A percentile compares a stretch with the other conserved stretches of the same genome.
Evolutionary conservation across 2,329 filamentous ascomycete species (phyloP).

Genomic region (Monilinia aucupariae): DNA sequence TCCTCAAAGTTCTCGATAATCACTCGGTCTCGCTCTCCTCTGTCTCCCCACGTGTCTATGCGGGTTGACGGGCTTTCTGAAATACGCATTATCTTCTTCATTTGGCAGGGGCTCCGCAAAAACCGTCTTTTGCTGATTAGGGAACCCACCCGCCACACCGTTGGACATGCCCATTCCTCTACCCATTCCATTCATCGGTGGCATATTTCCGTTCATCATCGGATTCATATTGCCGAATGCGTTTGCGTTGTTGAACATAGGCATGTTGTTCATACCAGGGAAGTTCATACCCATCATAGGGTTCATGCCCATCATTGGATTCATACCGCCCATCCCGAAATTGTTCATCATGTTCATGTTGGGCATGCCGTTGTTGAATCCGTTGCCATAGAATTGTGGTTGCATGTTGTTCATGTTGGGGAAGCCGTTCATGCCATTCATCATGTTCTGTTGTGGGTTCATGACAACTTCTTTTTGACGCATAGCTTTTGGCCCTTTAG

Average conservation of each 20-base stretch:
- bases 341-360: constrained; percentile 33
- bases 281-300: constrained; percentile 32
- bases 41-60: constrained; percentile 81
- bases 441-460: constrained; percentile 35
- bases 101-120: constrained; percentile 50
- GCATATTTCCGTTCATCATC: constrained; percentile 32
- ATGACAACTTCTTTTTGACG: constrained; percentile 44
- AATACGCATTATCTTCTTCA: constrained; percentile 85
- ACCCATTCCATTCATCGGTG: constrained; percentile 35
- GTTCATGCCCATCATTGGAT: constrained; percentile 41
- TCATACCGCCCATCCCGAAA: constrained; percentile 36
- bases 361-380: constrained; percentile 22
- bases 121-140: constrained; percentile 49
- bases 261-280: constrained; percentile 39
- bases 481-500: constrained; percentile 62
- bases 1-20: constrained; percentile 63
- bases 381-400: constrained; percentile 25
- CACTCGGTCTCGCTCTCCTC: constrained; percentile 74
- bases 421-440: constrained; percentile 39
- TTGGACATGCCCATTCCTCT: constrained; percentile 35
- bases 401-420: constrained; percentile 30
- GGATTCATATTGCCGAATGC: constrained; percentile 24
- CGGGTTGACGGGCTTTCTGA: constrained; percentile 91
- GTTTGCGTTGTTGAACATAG: constrained; percentile 34
- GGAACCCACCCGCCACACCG: constrained; percentile 39